These are phyloP conservation scores for Boletales sp. DNA, from an alignment of 768 basidiomycete species.

Conservation along the genomic window DNA sequence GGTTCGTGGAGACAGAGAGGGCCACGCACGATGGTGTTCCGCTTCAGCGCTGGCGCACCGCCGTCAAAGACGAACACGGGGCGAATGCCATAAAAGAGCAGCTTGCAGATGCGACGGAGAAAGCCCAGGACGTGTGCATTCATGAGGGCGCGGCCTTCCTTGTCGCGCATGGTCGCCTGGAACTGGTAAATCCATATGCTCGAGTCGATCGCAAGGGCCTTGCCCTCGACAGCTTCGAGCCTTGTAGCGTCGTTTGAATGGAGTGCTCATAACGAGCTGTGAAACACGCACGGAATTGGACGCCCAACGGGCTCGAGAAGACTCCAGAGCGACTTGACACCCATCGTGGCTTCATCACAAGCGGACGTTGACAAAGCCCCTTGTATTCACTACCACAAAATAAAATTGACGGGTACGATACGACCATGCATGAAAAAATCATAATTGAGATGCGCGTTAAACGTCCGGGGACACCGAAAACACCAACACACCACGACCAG, in stretches of 20 bases:
- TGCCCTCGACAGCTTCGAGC: slow-evolving; percentile 93
- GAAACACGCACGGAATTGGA: slow-evolving; percentile 73
- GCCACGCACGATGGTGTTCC: slow-evolving; percentile 74
- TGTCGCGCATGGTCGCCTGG: slow-evolving; percentile 98
- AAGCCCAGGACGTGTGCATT: slow-evolving; percentile 95
- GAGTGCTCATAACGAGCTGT: background rate
- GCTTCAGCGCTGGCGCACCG: slow-evolving; percentile 88
- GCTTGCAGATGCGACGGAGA: slow-evolving; percentile 85
- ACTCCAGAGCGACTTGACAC: slow-evolving; percentile 96
- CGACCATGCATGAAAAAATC: slow-evolving; percentile 17
- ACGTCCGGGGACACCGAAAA: slow-evolving; percentile 11
- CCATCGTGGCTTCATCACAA: slow-evolving; percentile 43
- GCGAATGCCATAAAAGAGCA: slow-evolving; percentile 95
- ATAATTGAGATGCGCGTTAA: slow-evolving; percentile 14
- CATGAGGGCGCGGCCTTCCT: slow-evolving; percentile 83
- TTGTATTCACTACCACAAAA: background rate
- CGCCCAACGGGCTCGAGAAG: slow-evolving; percentile 90
- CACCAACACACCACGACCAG: slow-evolving; percentile 13
- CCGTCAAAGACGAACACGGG: slow-evolving; percentile 99
- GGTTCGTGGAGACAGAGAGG: background rate
- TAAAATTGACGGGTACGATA: slow-evolving; percentile 10
- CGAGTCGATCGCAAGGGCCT: slow-evolving; percentile 93
- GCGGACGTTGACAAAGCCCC: slow-evolving; percentile 2
- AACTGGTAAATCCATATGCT: slow-evolving; percentile 99
- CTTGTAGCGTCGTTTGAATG: slow-evolving; percentile 37